Conservation (phyloP, 139 green algal genomes). For the Bryopsis sp. region DNA sequence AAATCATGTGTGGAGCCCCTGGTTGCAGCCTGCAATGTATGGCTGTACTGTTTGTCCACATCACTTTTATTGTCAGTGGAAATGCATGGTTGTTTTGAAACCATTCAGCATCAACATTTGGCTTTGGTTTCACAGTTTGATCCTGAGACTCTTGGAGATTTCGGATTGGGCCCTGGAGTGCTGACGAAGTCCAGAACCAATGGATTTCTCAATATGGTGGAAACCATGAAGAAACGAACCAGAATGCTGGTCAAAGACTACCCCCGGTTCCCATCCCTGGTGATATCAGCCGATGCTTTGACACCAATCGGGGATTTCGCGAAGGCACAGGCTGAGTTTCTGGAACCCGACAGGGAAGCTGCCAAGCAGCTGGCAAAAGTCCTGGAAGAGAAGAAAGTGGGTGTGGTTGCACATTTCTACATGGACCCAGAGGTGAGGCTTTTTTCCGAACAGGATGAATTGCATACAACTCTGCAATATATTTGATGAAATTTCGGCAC, state of each 20-base stretch:
- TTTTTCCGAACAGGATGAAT: too few species aligned
- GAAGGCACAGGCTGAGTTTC: constrained; percentile 69
- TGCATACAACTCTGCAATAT: too few species aligned
- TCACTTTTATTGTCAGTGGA: background rate
- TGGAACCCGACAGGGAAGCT: constrained; percentile 40
- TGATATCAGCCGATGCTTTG: constrained; percentile 48
- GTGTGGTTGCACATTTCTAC: constrained; percentile 99
- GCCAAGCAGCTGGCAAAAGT: constrained; percentile 44
- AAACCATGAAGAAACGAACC: constrained; percentile 53
- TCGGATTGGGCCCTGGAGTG: constrained; percentile 18
- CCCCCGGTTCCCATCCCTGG: constrained; percentile 79
- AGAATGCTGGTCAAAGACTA: constrained; percentile 36
- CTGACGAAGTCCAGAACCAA: constrained; percentile 58
- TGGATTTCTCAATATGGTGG: constrained; percentile 77
- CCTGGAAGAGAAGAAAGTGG: constrained; percentile 77
- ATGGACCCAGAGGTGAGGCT: constrained; percentile 90
- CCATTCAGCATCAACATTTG: background rate
- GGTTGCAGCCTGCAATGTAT: constrained; percentile 16
- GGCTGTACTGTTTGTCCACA: background rate
- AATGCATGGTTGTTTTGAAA: background rate
- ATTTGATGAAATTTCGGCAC: too few species aligned
- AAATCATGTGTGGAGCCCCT: background rate
- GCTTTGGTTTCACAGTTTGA: constrained; percentile 12
- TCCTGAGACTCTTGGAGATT: background rate
- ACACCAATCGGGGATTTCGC: constrained; percentile 73